A percentile compares a stretch with the other conserved stretches of the same genome.
Evolutionary conservation across 2,329 filamentous ascomycete genomes (phyloP).

Genomic region (Neofusicoccum sp.): DNA sequence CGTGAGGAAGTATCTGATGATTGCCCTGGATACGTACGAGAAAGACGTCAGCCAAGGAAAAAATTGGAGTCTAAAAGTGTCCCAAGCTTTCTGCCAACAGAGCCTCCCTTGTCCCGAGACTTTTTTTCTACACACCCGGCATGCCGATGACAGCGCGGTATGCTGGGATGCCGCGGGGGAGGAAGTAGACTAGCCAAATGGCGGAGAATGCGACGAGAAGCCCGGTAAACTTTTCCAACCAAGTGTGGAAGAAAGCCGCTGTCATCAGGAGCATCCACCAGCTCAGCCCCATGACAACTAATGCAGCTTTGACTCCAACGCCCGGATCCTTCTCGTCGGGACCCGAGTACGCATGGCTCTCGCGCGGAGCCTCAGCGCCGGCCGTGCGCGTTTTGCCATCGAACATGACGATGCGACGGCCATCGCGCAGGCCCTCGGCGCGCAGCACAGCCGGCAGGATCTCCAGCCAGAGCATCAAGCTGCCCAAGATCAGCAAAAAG

Average conservation of each 20-base stretch:
- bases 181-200: constrained; percentile 51
- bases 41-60: constrained; percentile 15
- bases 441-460: constrained; percentile 64
- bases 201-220: constrained; percentile 50
- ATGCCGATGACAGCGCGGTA: constrained; percentile 49
- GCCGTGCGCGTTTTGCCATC: constrained; percentile 63
- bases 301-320: constrained; percentile 57
- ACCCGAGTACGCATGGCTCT: constrained; percentile 27
- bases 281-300: constrained; percentile 68
- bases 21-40: constrained; percentile 3
- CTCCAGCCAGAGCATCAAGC: constrained; percentile 80
- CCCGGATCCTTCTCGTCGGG: constrained; percentile 39
- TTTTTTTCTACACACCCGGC: constrained; percentile 43
- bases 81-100: background rate
- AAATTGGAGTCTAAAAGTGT: background rate
- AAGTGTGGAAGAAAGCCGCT: constrained; percentile 97
- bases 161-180: constrained; percentile 48
- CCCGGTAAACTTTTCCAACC: constrained; percentile 82
- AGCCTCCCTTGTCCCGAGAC: background rate
- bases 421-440: constrained; percentile 56
- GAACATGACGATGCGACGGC: constrained; percentile 65
- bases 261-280: constrained; percentile 99
- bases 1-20: background rate
- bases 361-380: constrained; percentile 41
- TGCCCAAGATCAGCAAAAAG: constrained; percentile 85